These are phyloP conservation scores for Saccharata proteae DNA, from an alignment of 2,329 filamentous ascomycete genomes.

Conservation along the genomic window DNA sequence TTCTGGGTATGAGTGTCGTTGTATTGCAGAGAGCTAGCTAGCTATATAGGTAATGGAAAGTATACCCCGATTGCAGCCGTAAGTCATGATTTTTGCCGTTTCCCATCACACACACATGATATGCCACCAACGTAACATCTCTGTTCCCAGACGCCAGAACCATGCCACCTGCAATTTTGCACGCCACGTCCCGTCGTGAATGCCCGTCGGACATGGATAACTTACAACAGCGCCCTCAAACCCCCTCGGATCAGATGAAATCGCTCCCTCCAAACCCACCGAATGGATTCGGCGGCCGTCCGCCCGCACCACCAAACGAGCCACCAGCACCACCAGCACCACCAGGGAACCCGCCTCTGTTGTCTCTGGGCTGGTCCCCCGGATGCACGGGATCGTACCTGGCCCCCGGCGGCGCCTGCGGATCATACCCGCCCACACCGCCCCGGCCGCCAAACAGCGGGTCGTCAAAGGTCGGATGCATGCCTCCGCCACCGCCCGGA, in stretches of 20 bases:
- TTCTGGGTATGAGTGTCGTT: too few relatives aligned
- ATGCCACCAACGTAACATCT: too few relatives aligned
- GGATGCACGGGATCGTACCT: slow-evolving; percentile 72
- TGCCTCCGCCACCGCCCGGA: slow-evolving; percentile 59
- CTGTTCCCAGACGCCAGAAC: too few relatives aligned
- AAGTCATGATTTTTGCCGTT: too few relatives aligned
- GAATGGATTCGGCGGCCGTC: slow-evolving; percentile 44
- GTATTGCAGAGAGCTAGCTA: too few relatives aligned
- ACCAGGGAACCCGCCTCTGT: slow-evolving; percentile 12
- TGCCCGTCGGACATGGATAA: too few relatives aligned
- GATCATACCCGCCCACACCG: slow-evolving; percentile 44
- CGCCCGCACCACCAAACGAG: slow-evolving; percentile 16
- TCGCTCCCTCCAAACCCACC: slow-evolving; percentile 49
- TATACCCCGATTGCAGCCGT: too few relatives aligned
- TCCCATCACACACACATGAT: too few relatives aligned
- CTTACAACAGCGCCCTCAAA: too few relatives aligned
- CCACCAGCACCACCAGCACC: slow-evolving; percentile 8
- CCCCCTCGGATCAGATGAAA: slow-evolving; percentile 46
- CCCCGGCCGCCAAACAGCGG: slow-evolving; percentile 60
- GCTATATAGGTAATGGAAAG: too few relatives aligned
- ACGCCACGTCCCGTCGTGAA: too few relatives aligned
- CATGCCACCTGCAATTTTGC: too few relatives aligned
- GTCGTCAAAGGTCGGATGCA: slow-evolving; percentile 95
- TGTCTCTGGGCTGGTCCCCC: slow-evolving; percentile 30
- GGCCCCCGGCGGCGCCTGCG: slow-evolving; percentile 74